Percentiles rank a stretch among this genome's conserved stretches.
These are phyloP conservation scores for Trichoderma asperelloides DNA, from an alignment of 495 filamentous ascomycete species.

Conservation along the genomic window DNA sequence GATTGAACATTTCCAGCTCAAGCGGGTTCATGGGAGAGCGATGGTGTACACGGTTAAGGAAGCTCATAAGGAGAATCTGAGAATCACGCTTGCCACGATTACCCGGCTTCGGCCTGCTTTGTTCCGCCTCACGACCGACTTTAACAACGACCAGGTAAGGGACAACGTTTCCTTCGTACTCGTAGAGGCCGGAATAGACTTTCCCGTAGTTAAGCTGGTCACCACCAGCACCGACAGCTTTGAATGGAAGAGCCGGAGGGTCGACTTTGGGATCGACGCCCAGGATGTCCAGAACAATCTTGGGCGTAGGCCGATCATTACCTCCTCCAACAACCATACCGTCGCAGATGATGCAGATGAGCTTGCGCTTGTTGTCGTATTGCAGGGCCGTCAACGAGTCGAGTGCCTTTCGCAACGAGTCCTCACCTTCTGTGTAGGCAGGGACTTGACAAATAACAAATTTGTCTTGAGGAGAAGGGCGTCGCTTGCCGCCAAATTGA, in stretches of 20 bases:
- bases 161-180: constrained; percentile 94
- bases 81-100: constrained; percentile 98
- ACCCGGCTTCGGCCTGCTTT: constrained; percentile 82
- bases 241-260: constrained; percentile 86
- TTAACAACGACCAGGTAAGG: constrained; percentile 95
- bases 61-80: constrained; percentile 74
- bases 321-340: constrained; percentile 94
- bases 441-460: constrained; percentile 98
- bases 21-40: constrained; percentile 88
- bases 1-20: constrained; percentile 96
- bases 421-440: constrained; percentile 96
- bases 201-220: constrained; percentile 97
- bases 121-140: constrained; percentile 93
- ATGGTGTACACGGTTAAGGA: constrained; percentile 96
- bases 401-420: constrained; percentile 80
- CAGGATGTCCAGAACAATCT: constrained; percentile 93
- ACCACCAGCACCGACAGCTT: constrained; percentile 78
- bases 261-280: constrained; percentile 96
- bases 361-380: constrained; percentile 95
- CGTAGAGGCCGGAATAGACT: constrained; percentile 96
- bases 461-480: constrained; percentile 87
- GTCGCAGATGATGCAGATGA: constrained; percentile 89
- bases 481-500: constrained; percentile 86
- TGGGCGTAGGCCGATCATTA: constrained; percentile 93
- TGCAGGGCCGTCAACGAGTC: constrained; percentile 90